Conservation (phyloP, 345 rosid species). For the Euphorbia pulcherrima region DNA sequence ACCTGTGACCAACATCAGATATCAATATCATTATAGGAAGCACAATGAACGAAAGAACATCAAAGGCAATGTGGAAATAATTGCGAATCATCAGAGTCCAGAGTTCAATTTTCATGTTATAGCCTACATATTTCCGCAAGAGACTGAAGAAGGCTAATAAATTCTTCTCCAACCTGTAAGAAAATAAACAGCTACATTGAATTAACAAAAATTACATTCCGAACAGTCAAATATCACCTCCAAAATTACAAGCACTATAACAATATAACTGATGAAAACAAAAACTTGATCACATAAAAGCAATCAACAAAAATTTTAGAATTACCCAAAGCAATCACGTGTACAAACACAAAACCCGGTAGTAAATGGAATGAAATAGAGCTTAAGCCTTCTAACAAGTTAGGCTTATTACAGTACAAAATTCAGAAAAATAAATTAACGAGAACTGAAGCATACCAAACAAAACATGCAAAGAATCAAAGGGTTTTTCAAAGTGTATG, state of each 20-base stretch:
- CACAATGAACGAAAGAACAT: not conserved
- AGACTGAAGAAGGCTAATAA: not conserved
- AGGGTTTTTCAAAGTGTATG: no score
- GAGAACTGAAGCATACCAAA: no score
- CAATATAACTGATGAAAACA: not conserved
- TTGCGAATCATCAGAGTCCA: not conserved
- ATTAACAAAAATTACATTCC: not conserved
- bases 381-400: no score
- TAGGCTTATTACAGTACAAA: no score
- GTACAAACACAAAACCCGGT: no score
- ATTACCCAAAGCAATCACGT: no score
- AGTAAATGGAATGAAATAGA: no score
- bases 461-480: no score
- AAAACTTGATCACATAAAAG: no score
- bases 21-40: not conserved
- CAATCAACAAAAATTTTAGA: no score
- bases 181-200: not conserved
- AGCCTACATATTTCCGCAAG: not conserved
- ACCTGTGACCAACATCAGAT: constrained; percentile 43
- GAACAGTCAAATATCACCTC: not conserved
- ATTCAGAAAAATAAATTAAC: no score
- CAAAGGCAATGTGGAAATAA: not conserved
- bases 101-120: not conserved
- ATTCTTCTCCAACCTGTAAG: not conserved
- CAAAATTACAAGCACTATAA: not conserved